Evolutionary conservation across 2,329 filamentous ascomycete species (phyloP), one percentile per base, ranked within the genome.

Genomic region (Curvularia eragrostidis): DNA sequence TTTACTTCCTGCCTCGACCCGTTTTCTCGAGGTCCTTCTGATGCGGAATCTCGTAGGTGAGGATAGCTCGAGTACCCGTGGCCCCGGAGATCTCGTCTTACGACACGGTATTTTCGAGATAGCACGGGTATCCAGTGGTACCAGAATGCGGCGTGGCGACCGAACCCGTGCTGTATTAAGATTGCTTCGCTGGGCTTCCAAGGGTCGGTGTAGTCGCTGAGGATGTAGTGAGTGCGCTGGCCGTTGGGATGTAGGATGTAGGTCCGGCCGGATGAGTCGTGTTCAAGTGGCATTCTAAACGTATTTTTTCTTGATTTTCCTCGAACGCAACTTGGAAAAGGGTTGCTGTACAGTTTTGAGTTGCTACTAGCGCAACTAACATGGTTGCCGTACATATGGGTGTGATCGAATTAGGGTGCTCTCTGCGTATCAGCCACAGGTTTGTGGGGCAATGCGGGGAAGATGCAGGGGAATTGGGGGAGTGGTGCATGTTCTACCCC

Each of bases 131-230:
- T 64, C 75, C 74, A 77, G 48, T 75, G 72, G 52, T 77, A 72
- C 73, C 73, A 77, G 55, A 76, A 75, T 7, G 55, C 66, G 3
- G 69, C 54, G 51, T 75, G 69, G 8, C 75, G 67, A 2, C 64
- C 74, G 53, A 77, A 77, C 8, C 75, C 75, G n/a, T 77, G 74
- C 36, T 77, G 74, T 18, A 77, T 75, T 3, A 77, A 57, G 36
- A 77, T 71, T 18, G 74, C 73, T n/a, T 73, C 67, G 47, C 50
- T 18, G 1, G 71, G 62, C 48, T 72, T 74, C 74, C 71, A 76
- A 3, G 71, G 71, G 49, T 71, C 70, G 12, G 63, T 62, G 42
- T 72, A 75, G 54, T 65, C 55, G 51, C 70, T 54, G 26, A 56
- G 42, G 23, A 73, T 64, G 59, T 74, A 74, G 61, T 74, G 70